Conservation (phyloP, 1,284 basidiomycete species). For the Exobasidium cylindrosporum region DNA sequence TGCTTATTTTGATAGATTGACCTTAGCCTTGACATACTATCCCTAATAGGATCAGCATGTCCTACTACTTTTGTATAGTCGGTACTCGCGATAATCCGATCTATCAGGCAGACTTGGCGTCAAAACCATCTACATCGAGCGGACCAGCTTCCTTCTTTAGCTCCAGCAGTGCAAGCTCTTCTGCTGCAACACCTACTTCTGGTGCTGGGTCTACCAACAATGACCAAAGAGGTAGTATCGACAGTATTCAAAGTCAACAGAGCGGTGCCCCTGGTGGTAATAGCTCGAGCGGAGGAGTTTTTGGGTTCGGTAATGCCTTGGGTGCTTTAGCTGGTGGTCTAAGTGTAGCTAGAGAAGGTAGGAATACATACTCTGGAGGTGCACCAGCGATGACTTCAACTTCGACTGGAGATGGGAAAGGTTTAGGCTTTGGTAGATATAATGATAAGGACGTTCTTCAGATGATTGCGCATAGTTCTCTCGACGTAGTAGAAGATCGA, state of each 20-base stretch:
- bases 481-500: slow-evolving; percentile 51
- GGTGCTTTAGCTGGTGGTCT: slow-evolving; percentile 16
- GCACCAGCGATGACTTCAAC: neutral
- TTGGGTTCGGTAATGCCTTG: slow-evolving; percentile 18
- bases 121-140: slow-evolving; percentile 24
- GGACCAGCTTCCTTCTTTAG: slow-evolving; percentile 17
- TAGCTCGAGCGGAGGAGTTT: slow-evolving; percentile 13
- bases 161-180: neutral
- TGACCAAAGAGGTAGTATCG: neutral
- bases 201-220: neutral
- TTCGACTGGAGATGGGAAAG: slow-evolving; percentile 23
- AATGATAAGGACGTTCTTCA: slow-evolving; percentile 36
- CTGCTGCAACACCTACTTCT: slow-evolving; percentile 1
- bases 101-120: slow-evolving; percentile 49
- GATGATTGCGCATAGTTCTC: slow-evolving; percentile 50
- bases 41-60: slow-evolving; percentile 17
- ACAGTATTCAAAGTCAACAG: neutral
- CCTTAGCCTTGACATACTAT: neutral
- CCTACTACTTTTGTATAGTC: slow-evolving; percentile 51
- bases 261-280: neutral
- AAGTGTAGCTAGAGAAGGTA: slow-evolving; percentile 11
- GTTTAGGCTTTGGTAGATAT: slow-evolving; percentile 26
- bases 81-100: slow-evolving; percentile 51
- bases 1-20: neutral
- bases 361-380: neutral